These are phyloP conservation scores for Capsicum chinense DNA, from an alignment of 257 asterid genomes.

Conservation along the genomic window DNA sequence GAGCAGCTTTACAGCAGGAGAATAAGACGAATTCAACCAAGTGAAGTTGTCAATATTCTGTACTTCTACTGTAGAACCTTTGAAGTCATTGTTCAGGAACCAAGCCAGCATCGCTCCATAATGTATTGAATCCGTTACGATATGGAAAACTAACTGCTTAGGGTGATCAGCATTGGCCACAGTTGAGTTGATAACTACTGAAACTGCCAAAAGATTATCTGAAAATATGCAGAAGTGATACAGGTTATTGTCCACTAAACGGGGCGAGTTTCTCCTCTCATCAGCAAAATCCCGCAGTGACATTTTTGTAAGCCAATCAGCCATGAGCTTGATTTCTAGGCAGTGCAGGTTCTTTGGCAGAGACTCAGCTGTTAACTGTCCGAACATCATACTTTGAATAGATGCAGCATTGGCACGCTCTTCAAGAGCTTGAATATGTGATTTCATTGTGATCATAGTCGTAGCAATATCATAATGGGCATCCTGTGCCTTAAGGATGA, in stretches of 20 bases:
- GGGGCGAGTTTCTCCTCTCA: conserved; percentile 70
- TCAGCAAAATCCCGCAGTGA: conserved; percentile 57
- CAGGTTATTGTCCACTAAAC: conserved; percentile 71
- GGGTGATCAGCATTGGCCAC: conserved; percentile 81
- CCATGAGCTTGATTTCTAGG: conserved; percentile 62
- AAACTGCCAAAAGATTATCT: conserved; percentile 77
- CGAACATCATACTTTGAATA: conserved; percentile 68
- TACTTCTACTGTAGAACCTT: conserved; percentile 74
- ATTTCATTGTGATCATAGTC: conserved; percentile 79
- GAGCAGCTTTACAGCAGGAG: conserved; percentile 67
- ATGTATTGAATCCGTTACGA: conserved; percentile 70
- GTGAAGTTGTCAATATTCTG: conserved; percentile 69
- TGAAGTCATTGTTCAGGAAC: conserved; percentile 72
- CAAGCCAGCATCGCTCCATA: conserved; percentile 87
- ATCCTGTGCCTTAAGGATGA: conserved; percentile 77
- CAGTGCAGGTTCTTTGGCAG: conserved; percentile 79
- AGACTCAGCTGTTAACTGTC: conserved; percentile 75
- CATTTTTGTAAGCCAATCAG: conserved; percentile 66
- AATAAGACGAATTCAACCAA: conserved; percentile 74
- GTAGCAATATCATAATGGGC: conserved; percentile 90
- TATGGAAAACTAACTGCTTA: conserved; percentile 79
- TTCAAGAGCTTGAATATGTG: conserved; percentile 83
- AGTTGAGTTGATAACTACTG: conserved; percentile 81
- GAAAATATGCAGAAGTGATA: conserved; percentile 91
- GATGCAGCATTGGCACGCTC: conserved; percentile 72